These are phyloP conservation scores for Scheffersomyces stambukii DNA, from an alignment of 1,139 yeast genomes.

Conservation along the genomic window DNA sequence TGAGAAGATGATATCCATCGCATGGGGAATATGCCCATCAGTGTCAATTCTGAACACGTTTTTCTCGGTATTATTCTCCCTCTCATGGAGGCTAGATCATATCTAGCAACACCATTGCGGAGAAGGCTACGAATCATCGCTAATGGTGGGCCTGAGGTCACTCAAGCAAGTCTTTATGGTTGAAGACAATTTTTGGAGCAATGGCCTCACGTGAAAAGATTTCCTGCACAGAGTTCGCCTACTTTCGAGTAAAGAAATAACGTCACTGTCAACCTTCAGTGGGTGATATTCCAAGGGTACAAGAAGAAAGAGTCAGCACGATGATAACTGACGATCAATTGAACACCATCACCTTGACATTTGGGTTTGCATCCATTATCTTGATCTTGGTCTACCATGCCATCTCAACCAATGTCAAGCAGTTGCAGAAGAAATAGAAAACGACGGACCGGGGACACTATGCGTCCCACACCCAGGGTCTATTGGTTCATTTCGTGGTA, in stretches of 20 bases:
- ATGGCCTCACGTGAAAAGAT: no score
- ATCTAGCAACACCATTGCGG: neutral
- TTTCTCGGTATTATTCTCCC: neutral
- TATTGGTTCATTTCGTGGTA: no score
- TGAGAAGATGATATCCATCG: no score
- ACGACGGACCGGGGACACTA: no score
- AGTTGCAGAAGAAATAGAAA: no score
- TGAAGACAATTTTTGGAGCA: no score
- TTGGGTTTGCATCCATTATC: conserved; percentile 69
- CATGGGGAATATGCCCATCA: no score
- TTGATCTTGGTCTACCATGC: conserved; percentile 71
- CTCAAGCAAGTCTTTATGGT: no score
- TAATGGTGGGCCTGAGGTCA: neutral
- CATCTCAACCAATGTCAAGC: conserved; percentile 39
- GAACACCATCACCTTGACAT: conserved; percentile 67
- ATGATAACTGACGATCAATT: conserved; percentile 86
- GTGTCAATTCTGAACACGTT: neutral
- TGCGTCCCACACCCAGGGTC: no score
- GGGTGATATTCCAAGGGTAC: conserved; percentile 1
- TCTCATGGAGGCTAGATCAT: neutral
- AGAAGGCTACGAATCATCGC: neutral
- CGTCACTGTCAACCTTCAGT: no score
- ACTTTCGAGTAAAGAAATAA: no score
- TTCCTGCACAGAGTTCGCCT: no score
- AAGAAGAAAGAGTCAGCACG: conserved; percentile 1